phyloP scores from a whole-genome alignment of 2,329 filamentous ascomycete species.

The Colletotrichum endophyticum region DNA sequence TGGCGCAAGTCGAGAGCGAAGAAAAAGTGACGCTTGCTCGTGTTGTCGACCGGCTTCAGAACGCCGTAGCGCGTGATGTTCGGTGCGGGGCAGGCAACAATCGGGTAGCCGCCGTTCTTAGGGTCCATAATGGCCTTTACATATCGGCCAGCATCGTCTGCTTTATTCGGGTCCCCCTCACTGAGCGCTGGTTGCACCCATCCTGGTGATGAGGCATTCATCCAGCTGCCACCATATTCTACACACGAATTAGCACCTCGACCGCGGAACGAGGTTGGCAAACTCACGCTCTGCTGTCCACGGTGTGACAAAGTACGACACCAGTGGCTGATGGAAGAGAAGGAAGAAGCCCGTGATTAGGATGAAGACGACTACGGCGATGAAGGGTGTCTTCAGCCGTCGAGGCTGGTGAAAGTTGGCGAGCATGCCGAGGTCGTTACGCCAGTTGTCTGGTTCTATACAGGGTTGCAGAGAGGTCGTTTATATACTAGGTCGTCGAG shows the following conservation, averaged over 20 bases:
- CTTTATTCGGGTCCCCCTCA: neutral
- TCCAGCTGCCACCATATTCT: conserved; percentile 20
- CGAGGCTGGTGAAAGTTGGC: conserved; percentile 14
- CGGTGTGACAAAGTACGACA: conserved; percentile 10
- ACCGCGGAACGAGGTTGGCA: neutral
- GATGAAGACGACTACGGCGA: conserved; percentile 50
- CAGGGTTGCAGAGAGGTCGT: neutral
- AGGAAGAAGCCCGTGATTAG: conserved; percentile 71
- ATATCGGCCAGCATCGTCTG: conserved; percentile 22
- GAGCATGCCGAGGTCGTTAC: neutral
- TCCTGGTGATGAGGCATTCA: conserved; percentile 4
- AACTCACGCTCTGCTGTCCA: conserved; percentile 14
- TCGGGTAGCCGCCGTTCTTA: conserved; percentile 12
- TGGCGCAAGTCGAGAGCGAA: conserved; percentile 60
- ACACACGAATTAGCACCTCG: neutral
- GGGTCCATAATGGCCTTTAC: conserved; percentile 45
- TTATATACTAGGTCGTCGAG: neutral
- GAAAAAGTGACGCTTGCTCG: conserved; percentile 40
- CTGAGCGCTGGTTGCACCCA: conserved; percentile 9
- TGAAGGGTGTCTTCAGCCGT: conserved; percentile 8
- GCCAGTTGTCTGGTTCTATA: neutral
- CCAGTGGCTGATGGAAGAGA: conserved; percentile 62
- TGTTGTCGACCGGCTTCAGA: conserved; percentile 1
- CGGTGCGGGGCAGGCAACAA: conserved; percentile 34
- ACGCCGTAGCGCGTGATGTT: conserved; percentile 13